Percentiles rank a stretch among this genome's conserved stretches.
These are phyloP conservation scores for Dichotomocladium elegans DNA, from an alignment of 371 early-diverging fungal species.

Conservation along the genomic window DNA sequence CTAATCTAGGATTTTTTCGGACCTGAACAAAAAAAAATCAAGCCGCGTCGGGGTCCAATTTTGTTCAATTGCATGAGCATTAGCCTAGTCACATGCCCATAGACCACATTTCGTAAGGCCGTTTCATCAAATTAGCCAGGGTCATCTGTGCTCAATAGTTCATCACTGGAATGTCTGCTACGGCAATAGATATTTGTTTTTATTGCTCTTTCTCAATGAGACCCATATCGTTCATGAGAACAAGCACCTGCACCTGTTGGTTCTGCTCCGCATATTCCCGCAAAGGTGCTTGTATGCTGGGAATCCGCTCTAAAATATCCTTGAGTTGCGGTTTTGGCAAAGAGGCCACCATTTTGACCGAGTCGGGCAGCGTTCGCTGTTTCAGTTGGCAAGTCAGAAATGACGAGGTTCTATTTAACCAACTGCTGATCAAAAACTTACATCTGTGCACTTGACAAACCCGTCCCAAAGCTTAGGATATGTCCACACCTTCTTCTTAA, in stretches of 20 bases:
- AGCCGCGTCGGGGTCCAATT: background rate
- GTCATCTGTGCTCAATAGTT: too few species aligned
- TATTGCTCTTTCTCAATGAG: conserved; percentile 20
- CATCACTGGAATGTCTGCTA: too few species aligned
- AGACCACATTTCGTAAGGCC: too few species aligned
- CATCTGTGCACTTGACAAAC: conserved; percentile 66
- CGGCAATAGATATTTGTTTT: too few species aligned
- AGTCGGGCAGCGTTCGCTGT: conserved; percentile 51
- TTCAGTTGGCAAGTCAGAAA: background rate
- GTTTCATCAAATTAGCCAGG: too few species aligned
- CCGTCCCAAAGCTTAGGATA: conserved; percentile 74
- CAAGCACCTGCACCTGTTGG: conserved; percentile 17
- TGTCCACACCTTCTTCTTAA: conserved; percentile 68
- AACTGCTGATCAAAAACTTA: background rate
- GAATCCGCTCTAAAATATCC: conserved; percentile 51
- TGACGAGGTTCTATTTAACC: background rate
- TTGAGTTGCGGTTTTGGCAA: conserved; percentile 58
- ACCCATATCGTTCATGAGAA: conserved; percentile 25
- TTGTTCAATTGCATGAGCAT: too few species aligned
- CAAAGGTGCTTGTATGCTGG: conserved; percentile 44
- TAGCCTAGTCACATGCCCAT: too few species aligned
- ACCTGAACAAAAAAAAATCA: background rate
- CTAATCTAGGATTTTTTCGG: background rate
- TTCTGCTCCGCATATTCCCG: conserved; percentile 40
- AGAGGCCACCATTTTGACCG: conserved; percentile 50